Percentiles rank a stretch among this genome's conserved stretches.
phyloP scores from a whole-genome alignment of 306 rosid genomes.

The Dalbergia cochinchinensis region DNA sequence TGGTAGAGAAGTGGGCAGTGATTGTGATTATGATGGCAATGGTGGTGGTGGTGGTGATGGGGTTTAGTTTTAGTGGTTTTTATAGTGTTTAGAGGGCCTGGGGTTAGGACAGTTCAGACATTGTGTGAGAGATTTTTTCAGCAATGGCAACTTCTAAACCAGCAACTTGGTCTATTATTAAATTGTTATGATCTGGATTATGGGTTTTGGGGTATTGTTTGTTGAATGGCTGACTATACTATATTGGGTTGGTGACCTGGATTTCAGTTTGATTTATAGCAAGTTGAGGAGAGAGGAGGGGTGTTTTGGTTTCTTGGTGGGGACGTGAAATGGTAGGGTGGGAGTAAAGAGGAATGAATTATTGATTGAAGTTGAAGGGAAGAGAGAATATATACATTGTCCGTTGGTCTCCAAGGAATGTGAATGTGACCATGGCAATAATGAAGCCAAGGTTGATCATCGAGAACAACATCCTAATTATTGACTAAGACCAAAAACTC shows the following conservation, averaged over 20 bases:
- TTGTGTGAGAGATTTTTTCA: not conserved
- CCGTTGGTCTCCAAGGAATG: not conserved
- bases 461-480: not conserved
- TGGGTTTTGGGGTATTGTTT: not conserved
- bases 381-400: not conserved
- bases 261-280: slow-evolving; percentile 14
- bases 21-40: not conserved
- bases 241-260: slow-evolving; percentile 26
- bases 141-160: slow-evolving; percentile 15
- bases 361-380: slow-evolving; percentile 39
- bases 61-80: not conserved
- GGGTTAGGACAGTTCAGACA: not conserved
- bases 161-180: slow-evolving; percentile 30
- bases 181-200: not conserved
- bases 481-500: not conserved
- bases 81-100: not conserved
- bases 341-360: slow-evolving; percentile 46
- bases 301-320: not conserved
- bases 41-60: not conserved
- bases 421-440: slow-evolving; percentile 10
- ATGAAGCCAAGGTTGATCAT: slow-evolving; percentile 9
- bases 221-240: not conserved
- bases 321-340: slow-evolving; percentile 36
- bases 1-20: not conserved
- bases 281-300: not conserved